phyloP scores from a whole-genome alignment of 2,329 filamentous ascomycete genomes.

The Dothidotthia symphoricarpi region DNA sequence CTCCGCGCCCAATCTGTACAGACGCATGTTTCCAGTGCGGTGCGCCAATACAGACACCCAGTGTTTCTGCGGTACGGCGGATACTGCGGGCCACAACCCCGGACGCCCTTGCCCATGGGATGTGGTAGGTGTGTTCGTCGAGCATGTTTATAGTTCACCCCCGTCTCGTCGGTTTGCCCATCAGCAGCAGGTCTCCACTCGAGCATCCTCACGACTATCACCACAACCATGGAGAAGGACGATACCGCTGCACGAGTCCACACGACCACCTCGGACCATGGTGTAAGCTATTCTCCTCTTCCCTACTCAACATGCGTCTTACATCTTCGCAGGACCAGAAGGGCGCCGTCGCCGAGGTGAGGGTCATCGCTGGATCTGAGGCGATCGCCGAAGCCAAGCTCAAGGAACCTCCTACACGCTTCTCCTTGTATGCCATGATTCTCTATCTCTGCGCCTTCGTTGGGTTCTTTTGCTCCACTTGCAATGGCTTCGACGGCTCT shows the following conservation, averaged over 20 bases:
- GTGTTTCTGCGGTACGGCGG: slow-evolving; percentile 12
- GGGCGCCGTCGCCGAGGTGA: slow-evolving; percentile 37
- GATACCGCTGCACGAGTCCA: slow-evolving; percentile 6
- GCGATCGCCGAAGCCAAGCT: slow-evolving; percentile 57
- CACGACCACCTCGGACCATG: slow-evolving; percentile 14
- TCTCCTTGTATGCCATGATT: slow-evolving; percentile 18
- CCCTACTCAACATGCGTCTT: neutral
- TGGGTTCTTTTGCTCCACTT: slow-evolving; percentile 50
- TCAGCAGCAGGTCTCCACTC: slow-evolving; percentile 11
- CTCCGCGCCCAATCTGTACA: slow-evolving; percentile 4
- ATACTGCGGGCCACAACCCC: slow-evolving; percentile 13
- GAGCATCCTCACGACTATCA: slow-evolving; percentile 2
- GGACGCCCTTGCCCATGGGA: slow-evolving; percentile 1
- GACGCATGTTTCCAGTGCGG: slow-evolving; percentile 13
- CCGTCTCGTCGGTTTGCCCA: slow-evolving; percentile 5
- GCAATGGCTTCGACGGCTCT: slow-evolving; percentile 60
- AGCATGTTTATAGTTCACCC: slow-evolving; percentile 14
- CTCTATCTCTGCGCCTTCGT: slow-evolving; percentile 23
- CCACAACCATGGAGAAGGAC: slow-evolving; percentile 13
- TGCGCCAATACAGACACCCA: slow-evolving; percentile 6
- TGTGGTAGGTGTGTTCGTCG: slow-evolving; percentile 2
- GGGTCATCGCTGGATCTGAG: slow-evolving; percentile 53
- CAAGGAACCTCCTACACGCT: slow-evolving; percentile 49
- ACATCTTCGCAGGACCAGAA: slow-evolving; percentile 12
- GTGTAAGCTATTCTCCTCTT: slow-evolving; percentile 6